Conservation (phyloP, 345 rosid genomes). For the Lagerstroemia speciosa region DNA sequence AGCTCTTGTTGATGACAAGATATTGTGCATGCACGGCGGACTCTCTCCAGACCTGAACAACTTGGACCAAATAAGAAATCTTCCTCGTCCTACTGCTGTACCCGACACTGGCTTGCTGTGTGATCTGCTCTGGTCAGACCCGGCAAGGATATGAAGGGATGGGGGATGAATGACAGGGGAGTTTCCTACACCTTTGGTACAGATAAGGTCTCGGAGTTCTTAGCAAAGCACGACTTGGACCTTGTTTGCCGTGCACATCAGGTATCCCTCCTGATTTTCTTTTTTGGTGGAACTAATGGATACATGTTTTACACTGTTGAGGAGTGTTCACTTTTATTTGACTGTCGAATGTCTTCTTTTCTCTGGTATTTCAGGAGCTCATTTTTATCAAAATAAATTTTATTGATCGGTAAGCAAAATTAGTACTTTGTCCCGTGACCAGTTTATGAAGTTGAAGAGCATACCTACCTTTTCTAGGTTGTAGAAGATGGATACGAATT, state of each 20-base stretch:
- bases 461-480: conserved; percentile 41
- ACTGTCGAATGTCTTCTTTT: neutral
- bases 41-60: conserved; percentile 76
- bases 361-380: neutral
- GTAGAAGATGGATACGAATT: conserved; percentile 66
- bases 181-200: conserved; percentile 89
- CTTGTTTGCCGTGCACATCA: conserved; percentile 97
- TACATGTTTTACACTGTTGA: neutral
- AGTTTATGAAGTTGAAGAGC: neutral
- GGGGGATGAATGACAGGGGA: conserved; percentile 98
- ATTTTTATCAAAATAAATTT: neutral
- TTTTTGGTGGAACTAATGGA: neutral
- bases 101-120: conserved; percentile 83
- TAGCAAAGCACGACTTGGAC: conserved; percentile 67
- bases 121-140: conserved; percentile 97
- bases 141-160: conserved; percentile 80
- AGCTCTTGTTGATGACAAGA: conserved; percentile 81
- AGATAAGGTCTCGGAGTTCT: conserved; percentile 72
- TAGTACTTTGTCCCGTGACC: neutral
- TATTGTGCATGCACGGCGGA: conserved; percentile 96
- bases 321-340: neutral
- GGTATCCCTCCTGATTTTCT: conserved; percentile 28
- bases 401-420: neutral
- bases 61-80: conserved; percentile 71
- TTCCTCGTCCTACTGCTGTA: conserved; percentile 59